Evolutionary conservation across 2,329 filamentous ascomycete genomes (phyloP), one percentile per base, ranked within the genome.

Genomic region (Fusarium cyanostomum): DNA sequence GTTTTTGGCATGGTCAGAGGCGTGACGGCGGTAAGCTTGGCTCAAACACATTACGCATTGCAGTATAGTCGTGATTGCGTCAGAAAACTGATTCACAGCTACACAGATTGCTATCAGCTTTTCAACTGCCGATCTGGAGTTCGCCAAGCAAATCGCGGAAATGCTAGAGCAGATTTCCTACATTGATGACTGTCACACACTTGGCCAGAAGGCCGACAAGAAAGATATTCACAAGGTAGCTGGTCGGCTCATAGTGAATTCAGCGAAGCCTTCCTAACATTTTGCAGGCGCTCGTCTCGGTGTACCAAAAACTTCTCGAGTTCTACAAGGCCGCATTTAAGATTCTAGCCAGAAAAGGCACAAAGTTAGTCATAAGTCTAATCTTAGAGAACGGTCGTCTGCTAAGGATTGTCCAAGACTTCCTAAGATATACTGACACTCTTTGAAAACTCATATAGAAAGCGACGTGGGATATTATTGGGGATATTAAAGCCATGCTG

Each of bases 141-240:
- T 68, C 18, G 67, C 60, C 8, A 63, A 67, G 56, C 58, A 72
- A 55, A 71, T 72, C 35, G 68, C 51, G 30, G 64, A 65, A 35
- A 72, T 73, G 70, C 52, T 71, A 27, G 59, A 73, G 58, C 69
- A 71, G 43, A 64, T 73, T 30, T 67, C 71, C 34, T 72, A 72
- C 61, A 71, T 72, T 38, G 70, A 71, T 39, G 71, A 70, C 41
- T 72, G 69, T 50, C 70, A 73, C 54, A 72, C 67, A 10, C 67
- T 72, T 27, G 69, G 71, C 24, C 69, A 72, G 44, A 72, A 54
- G 52, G 46, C 50, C 21, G 51, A 62, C 35, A 44, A 34, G 51
- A 56, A 16, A 33, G 28, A 31, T 27, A 58, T 61, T 37, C 60
- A 61, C 50, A 43, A 56, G 37, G 61, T 61, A 53, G 42, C 18